Conservation (phyloP, 306 rosid genomes). For the Medicago arabica region DNA sequence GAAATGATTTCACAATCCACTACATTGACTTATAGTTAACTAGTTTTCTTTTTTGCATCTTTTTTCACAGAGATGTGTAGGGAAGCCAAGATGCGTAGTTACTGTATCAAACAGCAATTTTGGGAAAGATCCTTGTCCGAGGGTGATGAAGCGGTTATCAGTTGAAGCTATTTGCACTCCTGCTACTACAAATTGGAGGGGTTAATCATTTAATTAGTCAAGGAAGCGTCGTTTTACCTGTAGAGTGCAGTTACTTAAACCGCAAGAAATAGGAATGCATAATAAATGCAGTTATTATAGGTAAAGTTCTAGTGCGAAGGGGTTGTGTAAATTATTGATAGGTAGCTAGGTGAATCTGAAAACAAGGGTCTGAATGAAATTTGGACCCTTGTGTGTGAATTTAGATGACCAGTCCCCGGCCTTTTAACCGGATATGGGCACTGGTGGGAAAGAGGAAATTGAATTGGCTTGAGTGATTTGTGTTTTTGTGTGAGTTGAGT, state of each 20-base stretch:
- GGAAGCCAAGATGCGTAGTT: conserved; percentile 60
- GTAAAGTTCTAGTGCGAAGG: conserved; percentile 38
- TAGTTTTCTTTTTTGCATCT: background rate
- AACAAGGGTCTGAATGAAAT: conserved; percentile 61
- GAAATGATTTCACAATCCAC: conserved; percentile 12
- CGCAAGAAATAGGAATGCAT: conserved; percentile 44
- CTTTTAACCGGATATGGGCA: conserved; percentile 83
- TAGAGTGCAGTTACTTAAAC: conserved; percentile 51
- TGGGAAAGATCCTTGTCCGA: conserved; percentile 75
- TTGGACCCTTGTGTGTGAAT: conserved; percentile 59
- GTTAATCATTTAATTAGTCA: conserved; percentile 45
- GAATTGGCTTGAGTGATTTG: conserved; percentile 48
- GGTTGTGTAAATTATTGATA: conserved; percentile 37
- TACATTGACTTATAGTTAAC: conserved; percentile 20
- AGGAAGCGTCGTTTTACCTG: conserved; percentile 12
- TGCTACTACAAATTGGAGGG: conserved; percentile 51
- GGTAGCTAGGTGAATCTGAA: conserved; percentile 56
- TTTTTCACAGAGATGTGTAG: conserved; percentile 63
- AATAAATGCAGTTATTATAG: conserved; percentile 38
- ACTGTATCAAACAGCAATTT: conserved; percentile 56
- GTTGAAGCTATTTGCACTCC: conserved; percentile 74
- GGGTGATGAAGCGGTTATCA: conserved; percentile 55
- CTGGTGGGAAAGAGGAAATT: conserved; percentile 55
- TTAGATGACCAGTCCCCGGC: conserved; percentile 62
- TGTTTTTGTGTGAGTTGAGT: conserved; percentile 55